Percentiles rank a stretch among this genome's conserved stretches.
These are phyloP conservation scores for Aspergillus awamori DNA, from an alignment of 2,329 filamentous ascomycete species.

Conservation along the genomic window DNA sequence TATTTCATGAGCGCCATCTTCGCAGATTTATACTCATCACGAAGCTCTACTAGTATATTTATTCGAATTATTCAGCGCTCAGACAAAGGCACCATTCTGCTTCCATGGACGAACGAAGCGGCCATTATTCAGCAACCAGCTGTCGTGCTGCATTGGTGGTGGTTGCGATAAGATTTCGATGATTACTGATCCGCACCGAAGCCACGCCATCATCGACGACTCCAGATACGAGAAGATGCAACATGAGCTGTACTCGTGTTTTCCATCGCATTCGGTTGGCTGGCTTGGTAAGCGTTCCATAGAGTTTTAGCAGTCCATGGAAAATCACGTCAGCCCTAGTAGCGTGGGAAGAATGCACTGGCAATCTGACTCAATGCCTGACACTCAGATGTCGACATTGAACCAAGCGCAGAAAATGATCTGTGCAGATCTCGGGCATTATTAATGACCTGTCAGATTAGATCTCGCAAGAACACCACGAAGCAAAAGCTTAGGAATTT, in stretches of 20 bases:
- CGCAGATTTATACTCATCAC: not conserved
- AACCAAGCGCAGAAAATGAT: too few relatives aligned
- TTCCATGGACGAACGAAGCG: not conserved
- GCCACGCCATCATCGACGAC: not conserved
- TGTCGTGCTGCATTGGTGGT: not conserved
- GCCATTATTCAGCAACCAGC: slow-evolving; percentile 3
- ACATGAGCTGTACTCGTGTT: not conserved
- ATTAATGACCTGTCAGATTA: too few relatives aligned
- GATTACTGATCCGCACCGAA: not conserved
- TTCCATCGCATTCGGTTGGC: not conserved
- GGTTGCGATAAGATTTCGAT: not conserved
- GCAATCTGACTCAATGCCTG: too few relatives aligned
- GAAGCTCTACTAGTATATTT: not conserved
- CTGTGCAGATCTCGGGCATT: too few relatives aligned
- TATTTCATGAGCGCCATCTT: not conserved
- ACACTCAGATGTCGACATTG: too few relatives aligned
- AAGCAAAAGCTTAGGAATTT: too few relatives aligned
- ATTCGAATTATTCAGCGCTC: not conserved
- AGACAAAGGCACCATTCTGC: not conserved
- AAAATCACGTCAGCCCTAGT: too few relatives aligned
- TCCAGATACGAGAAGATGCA: not conserved
- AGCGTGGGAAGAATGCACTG: too few relatives aligned
- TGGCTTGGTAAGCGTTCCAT: not conserved
- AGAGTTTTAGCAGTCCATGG: not conserved
- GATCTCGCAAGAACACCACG: too few relatives aligned